These are phyloP conservation scores for Phytophthora macrochlamydospora DNA, from an alignment of 352 stramenopile genomes.

Conservation along the genomic window DNA sequence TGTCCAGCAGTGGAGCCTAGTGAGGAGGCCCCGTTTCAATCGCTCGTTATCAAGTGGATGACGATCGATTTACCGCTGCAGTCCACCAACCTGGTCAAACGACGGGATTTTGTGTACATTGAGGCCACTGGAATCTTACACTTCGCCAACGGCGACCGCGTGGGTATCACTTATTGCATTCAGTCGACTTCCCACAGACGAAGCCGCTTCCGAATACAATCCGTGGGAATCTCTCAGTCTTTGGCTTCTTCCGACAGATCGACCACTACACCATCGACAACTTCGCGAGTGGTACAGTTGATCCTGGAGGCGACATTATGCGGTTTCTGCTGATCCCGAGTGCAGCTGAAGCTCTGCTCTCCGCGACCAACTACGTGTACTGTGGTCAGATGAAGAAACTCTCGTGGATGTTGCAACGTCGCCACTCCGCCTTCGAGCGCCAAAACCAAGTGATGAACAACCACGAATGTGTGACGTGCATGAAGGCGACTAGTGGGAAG, in stretches of 20 bases:
- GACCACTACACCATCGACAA: conserved; percentile 34
- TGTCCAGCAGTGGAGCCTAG: conserved; percentile 34
- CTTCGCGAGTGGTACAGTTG: conserved; percentile 25
- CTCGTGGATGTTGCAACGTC: conserved; percentile 30
- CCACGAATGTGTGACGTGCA: conserved; percentile 20
- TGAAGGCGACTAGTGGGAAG: conserved; percentile 5
- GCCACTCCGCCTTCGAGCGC: background rate
- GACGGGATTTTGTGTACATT: conserved; percentile 38
- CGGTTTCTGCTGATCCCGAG: conserved; percentile 22
- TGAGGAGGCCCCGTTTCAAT: conserved; percentile 37
- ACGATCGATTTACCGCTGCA: conserved; percentile 16
- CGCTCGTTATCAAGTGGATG: conserved; percentile 25
- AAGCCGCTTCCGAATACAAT: conserved; percentile 23
- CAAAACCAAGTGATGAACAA: background rate
- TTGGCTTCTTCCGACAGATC: conserved; percentile 41
- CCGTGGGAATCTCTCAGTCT: conserved; percentile 34
- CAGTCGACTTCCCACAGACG: conserved; percentile 25
- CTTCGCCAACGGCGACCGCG: conserved; percentile 21
- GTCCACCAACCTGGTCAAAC: conserved; percentile 7
- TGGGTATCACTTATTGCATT: conserved; percentile 38
- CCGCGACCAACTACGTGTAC: conserved; percentile 31
- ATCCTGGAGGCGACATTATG: conserved; percentile 25
- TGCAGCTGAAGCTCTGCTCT: conserved; percentile 27
- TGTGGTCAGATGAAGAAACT: conserved; percentile 56
- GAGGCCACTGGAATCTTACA: conserved; percentile 38